These are phyloP conservation scores for Odontarrhena argentea DNA, from an alignment of 345 rosid species.

Conservation along the genomic window DNA sequence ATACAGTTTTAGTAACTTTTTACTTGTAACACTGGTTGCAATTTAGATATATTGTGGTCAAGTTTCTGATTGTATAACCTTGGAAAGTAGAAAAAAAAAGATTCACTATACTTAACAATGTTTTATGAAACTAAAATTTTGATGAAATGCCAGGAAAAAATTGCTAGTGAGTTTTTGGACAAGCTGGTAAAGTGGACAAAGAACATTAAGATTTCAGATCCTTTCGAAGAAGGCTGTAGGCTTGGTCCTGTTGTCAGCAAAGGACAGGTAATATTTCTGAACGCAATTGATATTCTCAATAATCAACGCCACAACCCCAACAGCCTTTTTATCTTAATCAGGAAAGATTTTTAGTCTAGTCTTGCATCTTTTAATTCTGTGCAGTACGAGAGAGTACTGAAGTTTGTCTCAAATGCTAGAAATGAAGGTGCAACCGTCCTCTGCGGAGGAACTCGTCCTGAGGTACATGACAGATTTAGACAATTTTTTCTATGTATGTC, in stretches of 20 bases:
- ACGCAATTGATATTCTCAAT: conserved; percentile 15
- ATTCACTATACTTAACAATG: conserved; percentile 10
- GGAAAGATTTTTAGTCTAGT: background rate
- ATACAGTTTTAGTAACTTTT: background rate
- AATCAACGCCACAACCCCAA: conserved; percentile 4
- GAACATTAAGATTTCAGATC: conserved; percentile 88
- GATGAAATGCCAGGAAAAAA: conserved; percentile 62
- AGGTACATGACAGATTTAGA: conserved; percentile 47
- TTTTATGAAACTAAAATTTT: conserved; percentile 20
- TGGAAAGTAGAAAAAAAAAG: conserved; percentile 11
- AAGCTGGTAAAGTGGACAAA: conserved; percentile 77
- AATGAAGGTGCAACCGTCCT: conserved; percentile 90
- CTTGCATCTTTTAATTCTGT: conserved; percentile 21
- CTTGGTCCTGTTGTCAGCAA: conserved; percentile 88
- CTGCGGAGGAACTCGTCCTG: conserved; percentile 79
- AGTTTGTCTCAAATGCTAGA: conserved; percentile 81
- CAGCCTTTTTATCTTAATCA: conserved; percentile 8
- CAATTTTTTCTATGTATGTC: conserved; percentile 14
- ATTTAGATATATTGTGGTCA: conserved; percentile 10
- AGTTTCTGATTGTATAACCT: conserved; percentile 6
- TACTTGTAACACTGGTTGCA: conserved; percentile 6
- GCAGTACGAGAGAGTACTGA: conserved; percentile 79
- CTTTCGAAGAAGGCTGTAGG: conserved; percentile 88
- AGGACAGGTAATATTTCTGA: conserved; percentile 65
- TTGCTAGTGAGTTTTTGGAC: conserved; percentile 69